These are phyloP conservation scores for Xylaria digitata DNA, from an alignment of 2,329 filamentous ascomycete species.

Conservation along the genomic window DNA sequence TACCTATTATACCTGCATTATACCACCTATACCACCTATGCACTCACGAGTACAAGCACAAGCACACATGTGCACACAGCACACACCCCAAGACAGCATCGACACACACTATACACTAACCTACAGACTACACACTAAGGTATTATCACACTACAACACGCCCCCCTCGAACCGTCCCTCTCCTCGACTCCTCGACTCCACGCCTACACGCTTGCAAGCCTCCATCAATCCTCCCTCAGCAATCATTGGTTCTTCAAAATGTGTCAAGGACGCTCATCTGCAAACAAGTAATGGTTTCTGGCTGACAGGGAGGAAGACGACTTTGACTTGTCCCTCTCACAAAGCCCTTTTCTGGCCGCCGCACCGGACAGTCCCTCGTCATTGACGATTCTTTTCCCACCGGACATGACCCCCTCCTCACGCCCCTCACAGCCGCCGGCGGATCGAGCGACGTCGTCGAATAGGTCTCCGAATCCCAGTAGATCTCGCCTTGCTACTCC, in stretches of 20 bases:
- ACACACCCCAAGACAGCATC: no score
- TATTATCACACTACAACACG: background rate
- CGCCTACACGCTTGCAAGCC: slow-evolving; percentile 1
- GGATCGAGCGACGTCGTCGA: slow-evolving; percentile 45
- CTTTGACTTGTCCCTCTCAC: slow-evolving; percentile 19
- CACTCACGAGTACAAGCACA: no score
- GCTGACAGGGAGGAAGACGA: slow-evolving; percentile 25
- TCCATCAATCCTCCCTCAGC: slow-evolving; percentile 6
- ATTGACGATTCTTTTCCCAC: slow-evolving; percentile 33
- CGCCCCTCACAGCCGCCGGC: slow-evolving; percentile 46
- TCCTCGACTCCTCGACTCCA: slow-evolving; percentile 15
- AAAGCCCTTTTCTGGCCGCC: slow-evolving; percentile 23
- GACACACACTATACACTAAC: no score
- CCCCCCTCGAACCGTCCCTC: background rate
- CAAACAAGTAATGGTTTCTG: slow-evolving; percentile 32
- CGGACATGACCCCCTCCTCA: slow-evolving; percentile 48
- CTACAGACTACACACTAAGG: no score
- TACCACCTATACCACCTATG: no score
- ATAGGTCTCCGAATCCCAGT: slow-evolving; percentile 42
- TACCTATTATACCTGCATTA: no score
- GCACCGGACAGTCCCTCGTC: slow-evolving; percentile 17
- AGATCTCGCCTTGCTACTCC: slow-evolving; percentile 49
- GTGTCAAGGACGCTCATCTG: slow-evolving; percentile 31
- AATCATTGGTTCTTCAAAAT: slow-evolving; percentile 28
- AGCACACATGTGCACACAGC: no score